A percentile compares a stretch with the other conserved stretches of the same genome.
phyloP scores from a whole-genome alignment of 1,284 basidiomycete genomes.

The Trametes sp. region DNA sequence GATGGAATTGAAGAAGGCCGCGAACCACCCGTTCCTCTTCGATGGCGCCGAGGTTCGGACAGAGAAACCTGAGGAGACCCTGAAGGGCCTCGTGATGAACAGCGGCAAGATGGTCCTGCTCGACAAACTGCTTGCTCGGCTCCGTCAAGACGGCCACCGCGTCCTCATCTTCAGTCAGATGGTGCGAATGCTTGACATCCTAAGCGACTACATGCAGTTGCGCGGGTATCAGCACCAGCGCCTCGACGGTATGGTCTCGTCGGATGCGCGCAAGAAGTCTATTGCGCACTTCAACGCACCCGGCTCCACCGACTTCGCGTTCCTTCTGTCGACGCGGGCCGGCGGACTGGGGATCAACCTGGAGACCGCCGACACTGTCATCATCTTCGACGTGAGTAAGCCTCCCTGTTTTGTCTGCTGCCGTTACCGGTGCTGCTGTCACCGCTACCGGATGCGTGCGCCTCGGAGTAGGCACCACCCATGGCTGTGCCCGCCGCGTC shows the following conservation, averaged over 20 bases:
- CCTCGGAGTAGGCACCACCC: conserved; percentile 18
- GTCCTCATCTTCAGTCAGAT: conserved; percentile 99
- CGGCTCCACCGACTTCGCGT: conserved; percentile 77
- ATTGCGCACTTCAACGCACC: conserved; percentile 84
- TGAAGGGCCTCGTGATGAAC: conserved; percentile 97
- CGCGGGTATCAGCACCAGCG: conserved; percentile 87
- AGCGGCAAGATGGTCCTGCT: conserved; percentile 98
- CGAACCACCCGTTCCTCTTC: conserved; percentile 98
- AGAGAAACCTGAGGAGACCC: conserved; percentile 83
- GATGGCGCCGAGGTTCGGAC: conserved; percentile 91
- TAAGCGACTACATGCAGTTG: conserved; percentile 95
- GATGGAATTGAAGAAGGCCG: conserved; percentile 97
- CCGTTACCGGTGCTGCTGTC: conserved; percentile 20
- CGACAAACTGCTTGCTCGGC: conserved; percentile 90
- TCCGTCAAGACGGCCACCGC: conserved; percentile 93
- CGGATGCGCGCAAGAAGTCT: conserved; percentile 85
- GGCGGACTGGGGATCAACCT: conserved; percentile 99
- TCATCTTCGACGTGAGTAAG: conserved; percentile 93
- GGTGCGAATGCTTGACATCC: conserved; percentile 98
- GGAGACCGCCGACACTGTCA: conserved; percentile 97
- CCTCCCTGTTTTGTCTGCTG: not conserved
- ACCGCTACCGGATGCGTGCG: conserved; percentile 22
- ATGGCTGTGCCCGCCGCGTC: conserved; percentile 24
- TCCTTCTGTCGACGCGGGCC: conserved; percentile 93
- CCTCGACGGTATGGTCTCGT: conserved; percentile 78